These are phyloP conservation scores for Allomyces macrogynus DNA, from an alignment of 192 early-diverging fungal genomes.

Conservation along the genomic window DNA sequence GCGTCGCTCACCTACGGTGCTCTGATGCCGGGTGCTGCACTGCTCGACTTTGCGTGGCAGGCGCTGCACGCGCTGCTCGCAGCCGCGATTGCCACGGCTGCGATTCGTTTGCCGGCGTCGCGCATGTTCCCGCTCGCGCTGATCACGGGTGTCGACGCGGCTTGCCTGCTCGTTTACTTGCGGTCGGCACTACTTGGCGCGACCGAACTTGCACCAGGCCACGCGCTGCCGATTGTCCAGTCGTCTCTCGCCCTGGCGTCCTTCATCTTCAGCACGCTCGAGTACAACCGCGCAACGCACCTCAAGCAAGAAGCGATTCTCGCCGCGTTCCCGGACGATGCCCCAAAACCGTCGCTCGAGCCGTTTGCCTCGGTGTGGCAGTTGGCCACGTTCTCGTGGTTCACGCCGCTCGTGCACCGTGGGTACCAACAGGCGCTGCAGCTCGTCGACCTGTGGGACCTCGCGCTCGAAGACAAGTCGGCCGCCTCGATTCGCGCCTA, in stretches of 20 bases:
- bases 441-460: neutral
- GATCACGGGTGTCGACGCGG: neutral
- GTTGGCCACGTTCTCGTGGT: neutral
- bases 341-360: neutral
- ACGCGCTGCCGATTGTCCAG: neutral
- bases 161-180: neutral
- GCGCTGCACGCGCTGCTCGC: neutral
- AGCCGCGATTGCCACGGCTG: neutral
- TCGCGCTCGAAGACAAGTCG: neutral
- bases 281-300: neutral
- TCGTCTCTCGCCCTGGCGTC: neutral
- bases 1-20: too few species aligned
- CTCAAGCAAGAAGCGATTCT: neutral
- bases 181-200: neutral
- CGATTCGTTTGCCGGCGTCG: neutral
- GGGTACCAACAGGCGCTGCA: neutral
- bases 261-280: neutral
- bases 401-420: neutral
- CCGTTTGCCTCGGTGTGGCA: neutral
- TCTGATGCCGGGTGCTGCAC: neutral
- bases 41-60: neutral
- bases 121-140: neutral
- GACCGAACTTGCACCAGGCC: neutral
- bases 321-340: neutral
- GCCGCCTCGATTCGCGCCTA: neutral